phyloP scores from a whole-genome alignment of 139 green algal species.

The Choricystis sp. region DNA sequence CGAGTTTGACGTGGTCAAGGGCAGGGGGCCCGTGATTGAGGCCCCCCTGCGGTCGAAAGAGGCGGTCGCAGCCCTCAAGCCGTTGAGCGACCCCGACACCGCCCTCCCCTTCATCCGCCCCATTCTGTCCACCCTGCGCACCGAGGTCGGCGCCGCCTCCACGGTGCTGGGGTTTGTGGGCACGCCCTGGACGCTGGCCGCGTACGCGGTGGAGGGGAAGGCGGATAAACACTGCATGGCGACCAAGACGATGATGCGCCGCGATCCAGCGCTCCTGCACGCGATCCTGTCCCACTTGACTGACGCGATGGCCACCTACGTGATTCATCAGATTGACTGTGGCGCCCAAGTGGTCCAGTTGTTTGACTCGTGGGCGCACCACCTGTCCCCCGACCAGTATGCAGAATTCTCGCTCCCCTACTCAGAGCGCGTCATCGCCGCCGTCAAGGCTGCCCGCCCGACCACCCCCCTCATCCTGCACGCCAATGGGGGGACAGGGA shows the following conservation, averaged over 20 bases:
- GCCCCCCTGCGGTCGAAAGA: conserved; percentile 45
- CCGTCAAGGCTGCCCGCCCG: conserved; percentile 54
- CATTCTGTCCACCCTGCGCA: conserved; percentile 62
- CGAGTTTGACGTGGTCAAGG: conserved; percentile 95
- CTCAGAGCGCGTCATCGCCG: conserved; percentile 56
- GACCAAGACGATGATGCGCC: conserved; percentile 72
- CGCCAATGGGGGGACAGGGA: conserved; percentile 83
- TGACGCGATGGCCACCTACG: conserved; percentile 66
- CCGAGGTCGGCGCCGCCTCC: conserved; percentile 43
- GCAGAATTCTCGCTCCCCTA: conserved; percentile 87
- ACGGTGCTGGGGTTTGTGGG: conserved; percentile 93
- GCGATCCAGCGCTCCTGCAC: conserved; percentile 73
- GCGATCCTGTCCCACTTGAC: conserved; percentile 74
- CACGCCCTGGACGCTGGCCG: conserved; percentile 93
- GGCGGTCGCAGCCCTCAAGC: conserved; percentile 25
- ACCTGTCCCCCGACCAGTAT: conserved; percentile 81
- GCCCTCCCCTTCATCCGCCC: conserved; percentile 70
- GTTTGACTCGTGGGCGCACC: conserved; percentile 96
- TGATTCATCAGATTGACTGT: conserved; percentile 82
- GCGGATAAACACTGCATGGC: conserved; percentile 53
- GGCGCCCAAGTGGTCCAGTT: conserved; percentile 87
- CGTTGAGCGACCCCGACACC: conserved; percentile 58
- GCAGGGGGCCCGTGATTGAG: conserved; percentile 78
- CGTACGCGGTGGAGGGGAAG: conserved; percentile 85
- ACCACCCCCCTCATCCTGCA: conserved; percentile 90